Base-by-base conservation (phyloP, 1,284 basidiomycete species). In the Neonothopanus nambi region DNA sequence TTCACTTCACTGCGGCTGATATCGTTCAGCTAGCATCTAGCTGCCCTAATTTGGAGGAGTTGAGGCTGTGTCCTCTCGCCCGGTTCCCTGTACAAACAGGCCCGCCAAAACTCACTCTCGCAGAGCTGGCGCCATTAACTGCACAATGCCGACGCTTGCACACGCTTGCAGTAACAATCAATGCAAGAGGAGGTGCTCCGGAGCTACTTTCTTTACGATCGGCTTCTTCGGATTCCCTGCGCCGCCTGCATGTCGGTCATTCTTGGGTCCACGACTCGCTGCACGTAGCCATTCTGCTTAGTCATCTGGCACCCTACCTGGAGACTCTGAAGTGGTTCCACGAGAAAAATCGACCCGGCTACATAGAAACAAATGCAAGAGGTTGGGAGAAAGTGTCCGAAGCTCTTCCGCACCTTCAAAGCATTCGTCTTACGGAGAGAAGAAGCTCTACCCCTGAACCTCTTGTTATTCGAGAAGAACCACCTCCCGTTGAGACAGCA, bases 301-400 rank as follows among this genome's bases (percentile, higher is more conserved):
- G 87, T 67, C 87, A 91, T 65, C 69, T 91, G 52, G 80, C 83
- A n/a, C 87, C 88, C 23, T 72, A 75, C 61, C 71, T 89, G 40
- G 86, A 89, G 61, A 74, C 67, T 20, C 65, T 91, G 37, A 85
- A 83, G 66, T 90, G 78, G 78, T 89, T 88, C 75, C 80, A 84
- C 61, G 86, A 87, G 60, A 84, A 82, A 67, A 89, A 81, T 60
- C 75, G 87, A n/a, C 76, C 80, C 0, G 85, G 86, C 2, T 83
- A 77, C 60, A 72, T 84, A 48, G 87, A 89, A 63, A 72, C 75
- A 24, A 81, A 89, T 59, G 80, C 83, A 9, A 75, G 76, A 51
- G 78, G 73, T 23, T 91, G 88, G 88, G 83, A 87, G 67, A 77
- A 73, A 49, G 83, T 83, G 20, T 74, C 74, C 1, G 86, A 89